Conservation (phyloP, 73 alveolate genomes). For the Stentor roeselii region DNA sequence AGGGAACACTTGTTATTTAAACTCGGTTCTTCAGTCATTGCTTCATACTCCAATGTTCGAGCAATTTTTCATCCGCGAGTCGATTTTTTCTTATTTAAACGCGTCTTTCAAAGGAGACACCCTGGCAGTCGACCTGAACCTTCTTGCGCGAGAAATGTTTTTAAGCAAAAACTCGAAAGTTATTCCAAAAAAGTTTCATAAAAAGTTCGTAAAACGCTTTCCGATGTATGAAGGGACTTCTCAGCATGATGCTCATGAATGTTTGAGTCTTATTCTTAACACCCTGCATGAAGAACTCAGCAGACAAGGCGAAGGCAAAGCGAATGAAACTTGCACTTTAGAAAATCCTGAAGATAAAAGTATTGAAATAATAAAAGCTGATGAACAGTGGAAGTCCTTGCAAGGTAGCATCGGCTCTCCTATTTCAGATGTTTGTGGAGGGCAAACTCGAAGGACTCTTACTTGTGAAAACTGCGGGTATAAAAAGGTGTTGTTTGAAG, state of each 20-base stretch:
- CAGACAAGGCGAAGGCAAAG: not conserved
- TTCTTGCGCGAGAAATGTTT: slow-evolving; percentile 3
- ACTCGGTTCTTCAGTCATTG: slow-evolving; percentile 64
- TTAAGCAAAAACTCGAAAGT: not conserved
- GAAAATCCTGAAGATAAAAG: slow-evolving; percentile 28
- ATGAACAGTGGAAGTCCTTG: slow-evolving; percentile 19
- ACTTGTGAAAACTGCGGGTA: slow-evolving; percentile 36
- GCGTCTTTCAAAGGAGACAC: not conserved
- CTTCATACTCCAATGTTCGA: slow-evolving; percentile 61
- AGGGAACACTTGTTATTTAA: slow-evolving; percentile 80
- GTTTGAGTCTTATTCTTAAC: slow-evolving; percentile 37
- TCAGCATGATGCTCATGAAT: slow-evolving; percentile 60
- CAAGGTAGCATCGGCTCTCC: slow-evolving; percentile 40
- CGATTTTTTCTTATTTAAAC: not conserved
- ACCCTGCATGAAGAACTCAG: slow-evolving; percentile 33
- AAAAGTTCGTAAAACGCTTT: not conserved
- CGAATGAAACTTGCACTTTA: slow-evolving; percentile 32
- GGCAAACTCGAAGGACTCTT: slow-evolving; percentile 44
- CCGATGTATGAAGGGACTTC: slow-evolving; percentile 36
- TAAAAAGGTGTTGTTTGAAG: slow-evolving; percentile 38
- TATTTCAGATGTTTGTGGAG: slow-evolving; percentile 49
- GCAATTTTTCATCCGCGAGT: slow-evolving; percentile 29
- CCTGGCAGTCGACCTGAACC: not conserved
- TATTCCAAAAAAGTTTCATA: slow-evolving; percentile 18
- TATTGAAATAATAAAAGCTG: slow-evolving; percentile 1